Conservation (phyloP, 2,329 filamentous ascomycete species). For the Pseudogymnoascus verrucosus region DNA sequence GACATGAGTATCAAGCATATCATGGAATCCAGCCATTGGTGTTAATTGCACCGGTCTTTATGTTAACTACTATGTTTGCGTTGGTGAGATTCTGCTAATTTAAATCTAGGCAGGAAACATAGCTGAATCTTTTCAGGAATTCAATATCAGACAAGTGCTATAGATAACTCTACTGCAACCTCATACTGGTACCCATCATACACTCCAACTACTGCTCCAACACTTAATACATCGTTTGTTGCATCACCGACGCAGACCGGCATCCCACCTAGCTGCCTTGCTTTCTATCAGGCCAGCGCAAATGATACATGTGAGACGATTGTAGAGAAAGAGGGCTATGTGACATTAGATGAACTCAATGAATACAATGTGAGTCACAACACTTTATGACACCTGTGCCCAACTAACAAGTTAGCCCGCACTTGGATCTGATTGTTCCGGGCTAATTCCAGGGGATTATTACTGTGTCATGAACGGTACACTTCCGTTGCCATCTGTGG, state of each 20-base stretch:
- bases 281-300: neutral
- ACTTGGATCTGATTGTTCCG: neutral
- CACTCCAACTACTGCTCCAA: neutral
- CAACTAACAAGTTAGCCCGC: neutral
- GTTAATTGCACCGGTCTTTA: neutral
- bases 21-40: constrained; percentile 2
- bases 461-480: constrained; percentile 1
- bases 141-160: neutral
- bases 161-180: neutral
- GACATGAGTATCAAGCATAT: neutral
- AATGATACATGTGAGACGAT: neutral
- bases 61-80: neutral
- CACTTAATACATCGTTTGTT: neutral
- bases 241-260: neutral
- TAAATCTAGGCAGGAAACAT: neutral
- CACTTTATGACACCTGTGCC: neutral
- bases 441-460: neutral
- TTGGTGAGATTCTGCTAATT: neutral
- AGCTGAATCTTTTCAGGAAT: neutral
- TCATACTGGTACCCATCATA: neutral
- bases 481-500: neutral
- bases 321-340: neutral
- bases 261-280: neutral
- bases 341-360: neutral
- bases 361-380: neutral